Conservation (phyloP, 371 early-diverging fungal genomes). For the Saksenaea vasiformis region DNA sequence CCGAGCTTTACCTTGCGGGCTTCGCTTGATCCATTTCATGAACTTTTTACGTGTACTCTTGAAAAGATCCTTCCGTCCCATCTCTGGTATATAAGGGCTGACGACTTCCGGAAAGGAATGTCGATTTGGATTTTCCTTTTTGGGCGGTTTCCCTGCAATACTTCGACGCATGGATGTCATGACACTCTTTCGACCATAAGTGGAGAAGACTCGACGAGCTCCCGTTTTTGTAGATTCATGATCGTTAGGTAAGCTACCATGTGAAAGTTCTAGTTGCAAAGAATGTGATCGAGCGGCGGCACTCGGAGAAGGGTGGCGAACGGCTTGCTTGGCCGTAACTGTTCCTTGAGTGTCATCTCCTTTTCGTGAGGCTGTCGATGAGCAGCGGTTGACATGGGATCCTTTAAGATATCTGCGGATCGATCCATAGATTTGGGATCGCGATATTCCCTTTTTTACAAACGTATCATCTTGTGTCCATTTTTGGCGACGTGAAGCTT, state of each 20-base stretch:
- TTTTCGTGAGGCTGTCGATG: not conserved
- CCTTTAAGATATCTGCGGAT: not conserved
- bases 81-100: not conserved
- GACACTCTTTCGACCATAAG: slow-evolving; percentile 1
- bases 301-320: not conserved
- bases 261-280: not conserved
- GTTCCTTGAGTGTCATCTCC: not conserved
- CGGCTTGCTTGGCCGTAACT: not conserved
- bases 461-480: not conserved
- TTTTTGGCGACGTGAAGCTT: not conserved
- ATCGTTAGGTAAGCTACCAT: not conserved
- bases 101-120: not conserved
- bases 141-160: not conserved
- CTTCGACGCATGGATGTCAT: slow-evolving; percentile 5
- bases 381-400: not conserved
- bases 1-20: not conserved
- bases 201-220: not conserved
- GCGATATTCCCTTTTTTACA: not conserved
- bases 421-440: slow-evolving; percentile 1
- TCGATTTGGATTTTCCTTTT: not conserved
- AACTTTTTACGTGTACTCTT: not conserved
- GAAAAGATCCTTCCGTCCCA: not conserved
- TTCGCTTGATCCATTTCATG: slow-evolving; percentile 17
- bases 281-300: not conserved
- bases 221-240: not conserved